phyloP scores from a whole-genome alignment of 2,329 filamentous ascomycete genomes.

The Sclerotinia minor region DNA sequence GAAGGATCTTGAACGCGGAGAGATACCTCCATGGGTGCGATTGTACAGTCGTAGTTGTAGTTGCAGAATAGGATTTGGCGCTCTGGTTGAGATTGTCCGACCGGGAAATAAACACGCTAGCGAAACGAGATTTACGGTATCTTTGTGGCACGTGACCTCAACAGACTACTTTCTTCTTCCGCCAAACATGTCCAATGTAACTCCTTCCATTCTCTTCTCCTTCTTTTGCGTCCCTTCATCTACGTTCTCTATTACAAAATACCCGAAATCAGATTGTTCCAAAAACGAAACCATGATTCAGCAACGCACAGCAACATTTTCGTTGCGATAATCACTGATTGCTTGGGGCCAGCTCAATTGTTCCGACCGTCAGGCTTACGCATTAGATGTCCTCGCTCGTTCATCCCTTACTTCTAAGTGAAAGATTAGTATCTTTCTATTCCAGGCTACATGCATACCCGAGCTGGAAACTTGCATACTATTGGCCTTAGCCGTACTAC shows the following conservation, averaged over 20 bases:
- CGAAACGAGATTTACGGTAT: constrained; percentile 10
- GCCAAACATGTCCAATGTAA: constrained; percentile 14
- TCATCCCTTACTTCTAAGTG: background rate
- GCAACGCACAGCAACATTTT: constrained; percentile 1
- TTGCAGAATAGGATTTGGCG: constrained; percentile 12
- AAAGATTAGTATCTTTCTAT: background rate
- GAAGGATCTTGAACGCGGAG: background rate
- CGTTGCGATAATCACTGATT: constrained; percentile 6
- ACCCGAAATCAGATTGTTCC: background rate
- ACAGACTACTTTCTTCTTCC: background rate
- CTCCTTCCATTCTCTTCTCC: background rate
- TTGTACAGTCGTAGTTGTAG: constrained; percentile 6
- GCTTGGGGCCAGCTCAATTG: background rate
- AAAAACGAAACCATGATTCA: background rate
- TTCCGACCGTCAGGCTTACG: background rate
- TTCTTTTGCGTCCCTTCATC: constrained; percentile 16
- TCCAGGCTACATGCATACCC: constrained; percentile 17
- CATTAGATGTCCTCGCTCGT: background rate
- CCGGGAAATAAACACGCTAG: constrained; percentile 18
- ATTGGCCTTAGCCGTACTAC: constrained; percentile 8
- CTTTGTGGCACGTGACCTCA: constrained; percentile 1
- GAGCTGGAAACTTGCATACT: constrained; percentile 20
- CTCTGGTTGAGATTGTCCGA: constrained; percentile 13
- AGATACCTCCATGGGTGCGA: background rate
- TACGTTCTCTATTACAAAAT: background rate